Conservation (phyloP, 2,329 filamentous ascomycete species). For the Neoscytalidium dimidiatum region DNA sequence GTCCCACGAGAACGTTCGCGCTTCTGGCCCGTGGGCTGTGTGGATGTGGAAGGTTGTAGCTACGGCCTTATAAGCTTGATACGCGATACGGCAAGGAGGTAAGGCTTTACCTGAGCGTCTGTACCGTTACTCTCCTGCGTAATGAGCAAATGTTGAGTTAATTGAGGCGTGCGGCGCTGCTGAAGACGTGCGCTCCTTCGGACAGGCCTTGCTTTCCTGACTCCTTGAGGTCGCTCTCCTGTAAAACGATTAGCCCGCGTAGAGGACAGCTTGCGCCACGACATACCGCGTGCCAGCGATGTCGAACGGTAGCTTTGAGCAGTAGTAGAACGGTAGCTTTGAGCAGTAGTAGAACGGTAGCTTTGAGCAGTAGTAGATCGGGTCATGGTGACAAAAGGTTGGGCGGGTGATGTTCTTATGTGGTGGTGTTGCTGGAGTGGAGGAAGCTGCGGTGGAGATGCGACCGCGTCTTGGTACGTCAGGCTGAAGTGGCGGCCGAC, state of each 20-base stretch:
- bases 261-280: background rate
- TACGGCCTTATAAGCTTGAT: background rate
- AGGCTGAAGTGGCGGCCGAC: too few relatives aligned
- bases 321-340: too few relatives aligned
- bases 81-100: background rate
- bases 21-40: background rate
- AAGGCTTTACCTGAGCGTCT: background rate
- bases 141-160: background rate
- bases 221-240: background rate
- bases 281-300: background rate
- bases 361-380: too few relatives aligned
- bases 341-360: too few relatives aligned
- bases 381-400: too few relatives aligned
- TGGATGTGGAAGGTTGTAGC: background rate
- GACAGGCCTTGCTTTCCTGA: background rate
- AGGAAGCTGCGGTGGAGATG: too few relatives aligned
- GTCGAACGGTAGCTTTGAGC: background rate
- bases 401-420: too few relatives aligned
- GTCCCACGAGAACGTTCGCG: background rate
- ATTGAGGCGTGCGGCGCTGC: background rate
- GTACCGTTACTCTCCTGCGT: background rate
- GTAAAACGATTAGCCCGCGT: background rate
- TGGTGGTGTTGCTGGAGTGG: too few relatives aligned
- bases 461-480: too few relatives aligned
- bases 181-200: background rate